phyloP scores from a whole-genome alignment of 192 early-diverging fungal species.

The Jimgerdemannia lactiflua region DNA sequence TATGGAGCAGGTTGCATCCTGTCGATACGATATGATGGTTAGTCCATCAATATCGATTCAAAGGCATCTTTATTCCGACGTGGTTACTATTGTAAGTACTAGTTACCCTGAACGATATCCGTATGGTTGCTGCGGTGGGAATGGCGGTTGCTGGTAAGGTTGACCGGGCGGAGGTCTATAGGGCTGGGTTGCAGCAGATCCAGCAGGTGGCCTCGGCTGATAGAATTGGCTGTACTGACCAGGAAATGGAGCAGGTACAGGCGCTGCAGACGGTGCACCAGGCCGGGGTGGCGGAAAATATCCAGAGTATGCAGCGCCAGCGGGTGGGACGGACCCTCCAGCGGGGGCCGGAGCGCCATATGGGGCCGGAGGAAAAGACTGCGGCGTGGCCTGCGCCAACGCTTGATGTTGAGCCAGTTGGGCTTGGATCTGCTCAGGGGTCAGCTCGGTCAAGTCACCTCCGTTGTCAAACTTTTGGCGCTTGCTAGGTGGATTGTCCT shows the following conservation, averaged over 20 bases:
- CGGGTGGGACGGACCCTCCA: conserved; percentile 13
- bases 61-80: conserved; percentile 1
- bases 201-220: conserved; percentile 20
- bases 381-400: conserved; percentile 8
- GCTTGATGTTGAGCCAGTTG: conserved; percentile 47
- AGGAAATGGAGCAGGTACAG: conserved; percentile 23
- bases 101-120: conserved; percentile 26
- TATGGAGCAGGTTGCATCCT: background rate
- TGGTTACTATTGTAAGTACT: conserved; percentile 23
- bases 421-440: conserved; percentile 34
- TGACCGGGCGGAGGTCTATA: conserved; percentile 28
- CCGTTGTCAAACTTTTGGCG: conserved; percentile 28
- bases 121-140: conserved; percentile 26
- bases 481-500: conserved; percentile 41
- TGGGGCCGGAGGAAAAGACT: conserved; percentile 4
- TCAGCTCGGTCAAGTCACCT: conserved; percentile 31
- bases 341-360: background rate
- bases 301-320: conserved; percentile 16
- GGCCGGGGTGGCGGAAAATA: conserved; percentile 3
- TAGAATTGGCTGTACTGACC: conserved; percentile 57
- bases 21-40: conserved; percentile 25
- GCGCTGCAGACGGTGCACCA: conserved; percentile 4
- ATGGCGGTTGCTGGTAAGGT: conserved; percentile 26
- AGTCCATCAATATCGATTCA: conserved; percentile 39
- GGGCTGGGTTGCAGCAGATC: conserved; percentile 26